Percentiles rank a stretch among this genome's conserved stretches.
Conservation (phyloP, 306 rosid species). For the Bauhinia variegata region DNA sequence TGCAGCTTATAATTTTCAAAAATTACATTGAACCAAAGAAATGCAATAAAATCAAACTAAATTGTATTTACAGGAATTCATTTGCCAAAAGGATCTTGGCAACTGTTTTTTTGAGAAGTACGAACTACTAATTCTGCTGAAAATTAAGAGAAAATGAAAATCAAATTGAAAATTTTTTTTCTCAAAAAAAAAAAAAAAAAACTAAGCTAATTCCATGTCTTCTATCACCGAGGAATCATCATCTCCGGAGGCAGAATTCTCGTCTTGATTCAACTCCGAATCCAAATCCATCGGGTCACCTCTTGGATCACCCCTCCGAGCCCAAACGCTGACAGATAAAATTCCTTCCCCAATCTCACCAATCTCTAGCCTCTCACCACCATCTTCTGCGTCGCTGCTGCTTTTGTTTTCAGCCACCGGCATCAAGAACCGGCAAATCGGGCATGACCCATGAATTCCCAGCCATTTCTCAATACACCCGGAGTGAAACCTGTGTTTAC, state of each 20-base stretch:
- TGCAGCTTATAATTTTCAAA: too few relatives aligned
- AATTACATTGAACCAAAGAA: too few relatives aligned
- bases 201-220: background rate
- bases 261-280: background rate
- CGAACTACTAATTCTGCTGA: too few relatives aligned
- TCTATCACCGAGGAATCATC: slow-evolving; percentile 19
- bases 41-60: too few relatives aligned
- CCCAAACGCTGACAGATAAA: slow-evolving; percentile 29
- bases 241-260: background rate
- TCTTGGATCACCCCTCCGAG: background rate
- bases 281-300: slow-evolving; percentile 29
- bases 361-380: background rate
- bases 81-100: too few relatives aligned
- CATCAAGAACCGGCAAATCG: slow-evolving; percentile 47
- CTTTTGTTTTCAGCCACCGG: slow-evolving; percentile 2
- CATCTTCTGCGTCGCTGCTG: background rate
- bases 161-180: too few relatives aligned
- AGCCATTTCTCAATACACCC: slow-evolving; percentile 44
- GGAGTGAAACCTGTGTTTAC: slow-evolving; percentile 43
- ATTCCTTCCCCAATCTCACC: slow-evolving; percentile 7
- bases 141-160: too few relatives aligned
- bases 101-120: too few relatives aligned
- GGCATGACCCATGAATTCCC: slow-evolving; percentile 36
- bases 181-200: too few relatives aligned
- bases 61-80: too few relatives aligned